Evolutionary conservation across 371 early-diverging fungal genomes (phyloP).

Genomic region (Mucor racemosus): DNA sequence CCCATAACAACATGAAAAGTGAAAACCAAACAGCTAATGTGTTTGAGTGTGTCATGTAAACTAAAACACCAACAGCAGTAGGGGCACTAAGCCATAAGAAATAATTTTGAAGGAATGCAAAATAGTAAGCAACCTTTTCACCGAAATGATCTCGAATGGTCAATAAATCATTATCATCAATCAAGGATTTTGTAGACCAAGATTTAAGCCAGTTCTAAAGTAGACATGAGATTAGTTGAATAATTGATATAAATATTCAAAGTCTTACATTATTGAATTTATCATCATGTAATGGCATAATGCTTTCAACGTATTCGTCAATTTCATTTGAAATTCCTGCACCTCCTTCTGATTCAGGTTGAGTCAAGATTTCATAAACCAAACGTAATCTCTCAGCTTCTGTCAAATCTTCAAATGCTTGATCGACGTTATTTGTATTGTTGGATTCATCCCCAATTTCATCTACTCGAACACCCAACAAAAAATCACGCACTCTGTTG

Average conservation of each 20-base stretch:
- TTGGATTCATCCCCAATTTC: constrained; percentile 39
- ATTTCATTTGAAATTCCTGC: constrained; percentile 65
- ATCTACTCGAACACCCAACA: constrained; percentile 62
- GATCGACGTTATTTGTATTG: constrained; percentile 13
- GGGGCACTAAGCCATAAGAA: constrained; percentile 74
- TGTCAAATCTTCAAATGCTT: constrained; percentile 40
- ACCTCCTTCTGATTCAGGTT: constrained; percentile 69
- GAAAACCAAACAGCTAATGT: constrained; percentile 70
- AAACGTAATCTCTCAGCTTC: constrained; percentile 80
- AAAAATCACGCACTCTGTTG: constrained; percentile 67
- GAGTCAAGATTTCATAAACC: constrained; percentile 75
- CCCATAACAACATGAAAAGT: constrained; percentile 72
- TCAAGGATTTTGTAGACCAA: constrained; percentile 81
- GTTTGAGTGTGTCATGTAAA: constrained; percentile 56
- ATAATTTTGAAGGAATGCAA: constrained; percentile 90
- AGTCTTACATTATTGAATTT: constrained; percentile 68
- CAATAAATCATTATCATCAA: constrained; percentile 68
- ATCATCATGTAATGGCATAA: constrained; percentile 81
- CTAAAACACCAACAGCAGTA: constrained; percentile 65
- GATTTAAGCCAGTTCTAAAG: constrained; percentile 71
- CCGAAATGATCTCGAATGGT: constrained; percentile 83
- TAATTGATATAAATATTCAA: neutral
- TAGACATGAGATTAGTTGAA: neutral
- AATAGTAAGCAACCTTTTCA: constrained; percentile 88
- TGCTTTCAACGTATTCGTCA: constrained; percentile 67